phyloP scores from a whole-genome alignment of 805 yeast species.

The Saccharomycopsis sp. region DNA sequence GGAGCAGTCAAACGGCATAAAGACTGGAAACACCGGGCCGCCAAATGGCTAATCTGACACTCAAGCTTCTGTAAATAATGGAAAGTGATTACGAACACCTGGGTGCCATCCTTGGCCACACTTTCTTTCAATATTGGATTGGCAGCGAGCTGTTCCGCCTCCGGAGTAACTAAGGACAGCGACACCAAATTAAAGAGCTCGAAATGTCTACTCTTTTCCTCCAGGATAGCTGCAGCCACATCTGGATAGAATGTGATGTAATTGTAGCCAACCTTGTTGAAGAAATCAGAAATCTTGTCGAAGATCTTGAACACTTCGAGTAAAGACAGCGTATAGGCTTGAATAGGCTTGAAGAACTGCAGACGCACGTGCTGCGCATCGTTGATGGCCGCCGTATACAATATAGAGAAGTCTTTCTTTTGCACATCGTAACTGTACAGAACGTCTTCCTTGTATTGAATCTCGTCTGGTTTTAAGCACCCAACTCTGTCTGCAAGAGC shows the following conservation, averaged over 20 bases:
- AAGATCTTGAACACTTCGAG: not conserved
- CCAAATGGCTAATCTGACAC: constrained; percentile 69
- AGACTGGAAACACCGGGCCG: constrained; percentile 28
- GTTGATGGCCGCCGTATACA: constrained; percentile 10
- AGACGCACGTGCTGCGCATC: constrained; percentile 27
- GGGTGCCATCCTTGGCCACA: constrained; percentile 66
- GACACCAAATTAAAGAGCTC: constrained; percentile 70
- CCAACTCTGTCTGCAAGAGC: too few relatives aligned
- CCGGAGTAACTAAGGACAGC: constrained; percentile 49
- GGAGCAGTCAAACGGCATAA: constrained; percentile 13
- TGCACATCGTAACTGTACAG: constrained; percentile 9
- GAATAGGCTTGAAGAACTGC: constrained; percentile 38
- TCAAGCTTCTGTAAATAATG: constrained; percentile 49
- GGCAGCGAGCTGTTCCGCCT: constrained; percentile 32
- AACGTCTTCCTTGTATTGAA: too few relatives aligned
- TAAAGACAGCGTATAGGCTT: not conserved
- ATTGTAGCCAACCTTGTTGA: constrained; percentile 54
- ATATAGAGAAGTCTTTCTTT: constrained; percentile 7
- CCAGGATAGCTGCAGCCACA: constrained; percentile 47
- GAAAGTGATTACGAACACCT: constrained; percentile 52
- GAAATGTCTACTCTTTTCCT: constrained; percentile 41
- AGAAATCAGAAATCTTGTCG: constrained; percentile 26
- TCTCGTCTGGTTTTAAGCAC: too few relatives aligned
- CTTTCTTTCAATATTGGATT: constrained; percentile 51
- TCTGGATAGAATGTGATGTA: constrained; percentile 47